These are phyloP conservation scores for Malassezia obtusa DNA, from an alignment of 1,284 basidiomycete genomes.

Conservation along the genomic window DNA sequence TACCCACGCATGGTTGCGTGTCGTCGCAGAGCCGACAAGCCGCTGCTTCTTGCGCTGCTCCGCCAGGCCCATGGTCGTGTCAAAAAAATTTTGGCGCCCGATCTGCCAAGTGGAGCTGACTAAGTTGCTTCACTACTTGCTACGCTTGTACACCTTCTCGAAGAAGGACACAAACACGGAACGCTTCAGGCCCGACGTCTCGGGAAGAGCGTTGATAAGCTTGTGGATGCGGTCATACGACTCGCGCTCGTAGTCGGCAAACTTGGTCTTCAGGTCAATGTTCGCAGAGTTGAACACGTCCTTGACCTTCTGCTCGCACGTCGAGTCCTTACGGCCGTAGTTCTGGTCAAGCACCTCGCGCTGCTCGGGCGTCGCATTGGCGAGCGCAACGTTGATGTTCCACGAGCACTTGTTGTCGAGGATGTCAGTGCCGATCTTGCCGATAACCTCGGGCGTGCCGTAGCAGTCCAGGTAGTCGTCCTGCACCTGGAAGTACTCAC, in stretches of 20 bases:
- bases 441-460: constrained; percentile 79
- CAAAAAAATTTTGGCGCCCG: constrained; percentile 1
- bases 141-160: constrained; percentile 72
- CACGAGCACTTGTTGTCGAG: constrained; percentile 98
- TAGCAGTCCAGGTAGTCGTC: constrained; percentile 95
- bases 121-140: constrained; percentile 36
- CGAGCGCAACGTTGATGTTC: constrained; percentile 83
- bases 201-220: constrained; percentile 40
- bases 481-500: constrained; percentile 98
- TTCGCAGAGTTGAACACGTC: constrained; percentile 65
- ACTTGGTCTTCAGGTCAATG: constrained; percentile 56
- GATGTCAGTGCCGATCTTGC: constrained; percentile 96
- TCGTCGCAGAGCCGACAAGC: constrained; percentile 36
- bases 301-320: constrained; percentile 64
- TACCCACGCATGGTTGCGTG: constrained; percentile 39
- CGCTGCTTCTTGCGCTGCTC: constrained; percentile 41
- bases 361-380: constrained; percentile 58
- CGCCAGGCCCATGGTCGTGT: constrained; percentile 34
- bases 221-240: constrained; percentile 54
- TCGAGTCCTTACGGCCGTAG: constrained; percentile 73
- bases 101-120: background rate
- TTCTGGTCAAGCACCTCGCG: constrained; percentile 58
- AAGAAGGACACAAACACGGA: constrained; percentile 77
- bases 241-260: constrained; percentile 68
- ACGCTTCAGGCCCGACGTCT: constrained; percentile 57